Conservation (phyloP, 75 land plant species). For the Pinus tabuliformis region DNA sequence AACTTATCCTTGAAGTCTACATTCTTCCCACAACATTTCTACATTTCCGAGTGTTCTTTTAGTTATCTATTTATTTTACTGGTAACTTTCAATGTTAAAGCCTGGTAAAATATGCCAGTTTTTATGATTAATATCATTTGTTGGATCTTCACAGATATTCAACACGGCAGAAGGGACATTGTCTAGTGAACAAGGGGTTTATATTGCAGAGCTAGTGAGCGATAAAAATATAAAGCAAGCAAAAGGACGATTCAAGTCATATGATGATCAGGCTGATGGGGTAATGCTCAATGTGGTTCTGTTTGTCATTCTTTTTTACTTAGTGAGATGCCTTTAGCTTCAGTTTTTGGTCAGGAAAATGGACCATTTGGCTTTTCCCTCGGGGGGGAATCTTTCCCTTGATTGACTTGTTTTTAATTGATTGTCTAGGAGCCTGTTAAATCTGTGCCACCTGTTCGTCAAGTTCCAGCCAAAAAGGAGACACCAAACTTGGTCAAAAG, state of each 20-base stretch:
- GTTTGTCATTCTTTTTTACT: background rate
- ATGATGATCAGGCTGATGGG: constrained; percentile 45
- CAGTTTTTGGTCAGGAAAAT: background rate
- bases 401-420: constrained; percentile 2
- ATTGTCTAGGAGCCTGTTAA: constrained; percentile 35
- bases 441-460: constrained; percentile 28
- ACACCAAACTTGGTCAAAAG: constrained; percentile 46
- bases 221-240: constrained; percentile 62
- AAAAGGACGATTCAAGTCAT: constrained; percentile 64
- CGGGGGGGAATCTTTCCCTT: background rate
- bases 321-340: background rate
- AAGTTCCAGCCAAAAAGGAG: constrained; percentile 38
- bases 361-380: background rate
- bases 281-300: constrained; percentile 16
- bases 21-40: background rate
- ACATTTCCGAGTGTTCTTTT: background rate
- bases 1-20: too few relatives aligned
- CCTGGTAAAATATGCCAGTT: background rate
- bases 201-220: constrained; percentile 82
- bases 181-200: constrained; percentile 93
- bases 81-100: background rate
- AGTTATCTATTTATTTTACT: background rate
- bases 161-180: constrained; percentile 82
- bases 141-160: constrained; percentile 59
- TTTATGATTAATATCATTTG: background rate